Conservation (phyloP, 2,329 filamentous ascomycete species). For the Tolypocladium pustulatum region DNA sequence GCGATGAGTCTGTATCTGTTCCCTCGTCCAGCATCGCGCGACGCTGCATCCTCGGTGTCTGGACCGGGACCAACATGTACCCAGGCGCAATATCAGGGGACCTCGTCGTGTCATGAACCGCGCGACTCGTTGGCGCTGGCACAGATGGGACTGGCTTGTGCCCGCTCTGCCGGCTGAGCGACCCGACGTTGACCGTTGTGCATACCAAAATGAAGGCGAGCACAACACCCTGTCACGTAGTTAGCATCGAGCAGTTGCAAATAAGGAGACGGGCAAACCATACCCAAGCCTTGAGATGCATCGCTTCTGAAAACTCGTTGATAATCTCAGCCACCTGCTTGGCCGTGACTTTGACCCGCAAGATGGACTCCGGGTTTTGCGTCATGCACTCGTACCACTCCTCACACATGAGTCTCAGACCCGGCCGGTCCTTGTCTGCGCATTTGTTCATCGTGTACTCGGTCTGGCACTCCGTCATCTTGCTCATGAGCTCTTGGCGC, state of each 20-base stretch:
- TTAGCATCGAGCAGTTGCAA: not conserved
- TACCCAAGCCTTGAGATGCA: conserved; percentile 69
- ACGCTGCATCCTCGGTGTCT: conserved; percentile 34
- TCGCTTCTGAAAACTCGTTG: conserved; percentile 84
- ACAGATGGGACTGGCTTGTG: conserved; percentile 2
- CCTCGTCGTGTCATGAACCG: conserved; percentile 11
- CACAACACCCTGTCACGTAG: conserved; percentile 34
- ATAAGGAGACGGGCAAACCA: conserved; percentile 7
- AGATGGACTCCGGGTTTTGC: conserved; percentile 67
- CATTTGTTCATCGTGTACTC: conserved; percentile 73
- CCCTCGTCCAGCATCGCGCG: conserved; percentile 32
- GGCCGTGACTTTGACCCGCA: conserved; percentile 69
- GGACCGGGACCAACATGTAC: conserved; percentile 40
- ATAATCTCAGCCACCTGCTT: conserved; percentile 87
- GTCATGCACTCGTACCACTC: conserved; percentile 85
- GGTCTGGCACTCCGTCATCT: conserved; percentile 63
- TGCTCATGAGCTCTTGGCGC: conserved; percentile 56
- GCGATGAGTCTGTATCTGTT: conserved; percentile 42
- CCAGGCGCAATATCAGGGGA: conserved; percentile 25
- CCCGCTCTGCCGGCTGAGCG: conserved; percentile 19
- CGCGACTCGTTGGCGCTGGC: conserved; percentile 6
- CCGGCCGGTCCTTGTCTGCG: conserved; percentile 53
- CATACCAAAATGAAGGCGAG: conserved; percentile 36
- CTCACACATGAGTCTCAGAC: conserved; percentile 61
- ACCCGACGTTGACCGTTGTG: conserved; percentile 40